A percentile compares a stretch with the other conserved stretches of the same genome.
These are phyloP conservation scores for Vitis amurensis DNA, from an alignment of 164 flowering plant genomes.

Conservation along the genomic window DNA sequence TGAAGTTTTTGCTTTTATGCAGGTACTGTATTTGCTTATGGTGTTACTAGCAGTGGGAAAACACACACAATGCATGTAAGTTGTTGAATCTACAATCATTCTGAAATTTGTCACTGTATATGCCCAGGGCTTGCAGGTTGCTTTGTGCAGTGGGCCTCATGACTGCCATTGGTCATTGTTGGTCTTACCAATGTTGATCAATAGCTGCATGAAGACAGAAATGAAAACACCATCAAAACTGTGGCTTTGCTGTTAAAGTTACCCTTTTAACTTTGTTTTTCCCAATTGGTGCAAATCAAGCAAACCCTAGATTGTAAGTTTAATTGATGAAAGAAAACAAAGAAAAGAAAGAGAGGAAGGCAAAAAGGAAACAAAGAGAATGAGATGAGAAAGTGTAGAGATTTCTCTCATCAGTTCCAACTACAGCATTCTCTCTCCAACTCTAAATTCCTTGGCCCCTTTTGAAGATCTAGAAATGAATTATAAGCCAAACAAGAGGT, in stretches of 20 bases:
- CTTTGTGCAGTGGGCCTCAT: background rate
- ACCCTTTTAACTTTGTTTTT: background rate
- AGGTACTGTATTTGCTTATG: constrained; percentile 78
- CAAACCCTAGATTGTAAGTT: too few species aligned
- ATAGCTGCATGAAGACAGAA: background rate
- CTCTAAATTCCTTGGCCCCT: too few species aligned
- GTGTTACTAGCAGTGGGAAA: constrained; percentile 79
- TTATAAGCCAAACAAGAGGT: too few species aligned
- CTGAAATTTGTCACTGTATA: background rate
- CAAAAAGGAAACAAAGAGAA: too few species aligned
- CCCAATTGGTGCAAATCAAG: background rate
- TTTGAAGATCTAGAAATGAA: too few species aligned
- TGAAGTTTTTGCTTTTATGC: constrained; percentile 9
- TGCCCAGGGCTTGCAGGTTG: background rate
- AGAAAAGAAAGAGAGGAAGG: too few species aligned
- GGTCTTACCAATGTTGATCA: background rate
- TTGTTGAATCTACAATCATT: background rate
- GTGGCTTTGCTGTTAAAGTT: background rate
- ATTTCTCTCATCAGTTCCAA: too few species aligned
- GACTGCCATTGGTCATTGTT: background rate
- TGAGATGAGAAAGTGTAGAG: too few species aligned
- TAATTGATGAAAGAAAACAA: too few species aligned
- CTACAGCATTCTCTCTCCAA: too few species aligned
- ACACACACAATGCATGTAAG: constrained; percentile 83
- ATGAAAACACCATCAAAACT: background rate